These are phyloP conservation scores for Penicillium goetzii DNA, from an alignment of 495 filamentous ascomycete species.

Conservation along the genomic window DNA sequence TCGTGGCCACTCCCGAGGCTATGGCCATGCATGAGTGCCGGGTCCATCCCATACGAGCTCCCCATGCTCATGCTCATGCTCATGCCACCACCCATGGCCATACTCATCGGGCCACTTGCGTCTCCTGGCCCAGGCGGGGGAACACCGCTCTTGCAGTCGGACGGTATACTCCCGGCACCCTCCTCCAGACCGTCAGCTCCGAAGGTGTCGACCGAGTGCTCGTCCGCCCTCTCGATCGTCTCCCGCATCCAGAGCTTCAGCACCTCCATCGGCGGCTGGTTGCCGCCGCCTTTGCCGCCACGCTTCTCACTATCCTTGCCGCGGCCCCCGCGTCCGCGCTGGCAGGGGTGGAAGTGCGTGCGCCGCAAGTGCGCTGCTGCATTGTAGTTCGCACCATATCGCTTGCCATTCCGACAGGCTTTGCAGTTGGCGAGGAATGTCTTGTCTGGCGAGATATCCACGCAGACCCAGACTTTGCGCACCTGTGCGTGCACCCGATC, in stretches of 20 bases:
- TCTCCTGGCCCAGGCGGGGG: background rate
- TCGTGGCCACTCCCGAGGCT: conserved; percentile 9
- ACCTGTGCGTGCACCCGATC: conserved; percentile 75
- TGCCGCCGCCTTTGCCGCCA: conserved; percentile 82
- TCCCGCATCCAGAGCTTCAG: conserved; percentile 84
- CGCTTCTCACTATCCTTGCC: conserved; percentile 65
- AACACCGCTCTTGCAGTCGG: background rate
- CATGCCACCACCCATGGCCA: background rate
- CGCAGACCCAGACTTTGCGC: conserved; percentile 81
- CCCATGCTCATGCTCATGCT: background rate
- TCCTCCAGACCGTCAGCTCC: background rate
- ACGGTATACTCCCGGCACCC: background rate
- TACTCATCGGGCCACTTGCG: background rate
- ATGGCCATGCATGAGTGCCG: conserved; percentile 26
- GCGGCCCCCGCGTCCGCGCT: conserved; percentile 57
- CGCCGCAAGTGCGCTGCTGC: conserved; percentile 89
- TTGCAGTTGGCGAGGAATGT: conserved; percentile 84
- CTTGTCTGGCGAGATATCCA: conserved; percentile 63
- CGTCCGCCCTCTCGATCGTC: conserved; percentile 54
- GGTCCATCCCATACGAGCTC: conserved; percentile 31
- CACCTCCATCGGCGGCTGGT: conserved; percentile 78
- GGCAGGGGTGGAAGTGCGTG: conserved; percentile 78
- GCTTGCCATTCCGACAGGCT: conserved; percentile 74
- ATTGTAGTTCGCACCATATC: conserved; percentile 93
- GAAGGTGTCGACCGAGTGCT: conserved; percentile 28